Evolutionary conservation across 2,329 filamentous ascomycete genomes (phyloP).

Genomic region (Colletotrichum sidae): DNA sequence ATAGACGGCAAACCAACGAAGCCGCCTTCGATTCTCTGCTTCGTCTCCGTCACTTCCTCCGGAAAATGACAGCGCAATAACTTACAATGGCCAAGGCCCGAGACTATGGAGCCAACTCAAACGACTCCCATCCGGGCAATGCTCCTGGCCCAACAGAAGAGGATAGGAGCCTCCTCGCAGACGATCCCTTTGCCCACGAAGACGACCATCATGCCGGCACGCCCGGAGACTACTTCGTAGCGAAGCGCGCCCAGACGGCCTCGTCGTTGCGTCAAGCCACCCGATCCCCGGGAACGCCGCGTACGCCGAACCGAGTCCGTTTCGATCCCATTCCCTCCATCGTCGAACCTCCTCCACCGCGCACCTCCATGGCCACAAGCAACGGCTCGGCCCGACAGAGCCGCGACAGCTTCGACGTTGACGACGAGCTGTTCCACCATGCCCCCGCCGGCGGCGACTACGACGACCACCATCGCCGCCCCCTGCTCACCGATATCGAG

Average conservation of each 20-base stretch:
- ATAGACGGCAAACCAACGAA: conserved; percentile 7
- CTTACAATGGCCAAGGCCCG: conserved; percentile 40
- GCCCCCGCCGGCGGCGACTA: conserved; percentile 28
- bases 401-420: conserved; percentile 38
- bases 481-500: conserved; percentile 85
- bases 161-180: conserved; percentile 41
- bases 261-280: conserved; percentile 32
- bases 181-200: conserved; percentile 38
- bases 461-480: conserved; percentile 63
- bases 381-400: conserved; percentile 26
- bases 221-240: conserved; percentile 26
- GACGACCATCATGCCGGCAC: conserved; percentile 28
- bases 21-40: not conserved
- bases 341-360: conserved; percentile 40
- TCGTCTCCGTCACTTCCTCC: conserved; percentile 3
- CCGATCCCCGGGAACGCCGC: conserved; percentile 57
- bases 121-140: conserved; percentile 35
- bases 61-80: conserved; percentile 40
- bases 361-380: conserved; percentile 33
- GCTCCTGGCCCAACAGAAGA: conserved; percentile 37
- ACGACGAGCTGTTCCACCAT: conserved; percentile 36
- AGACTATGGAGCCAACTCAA: conserved; percentile 36
- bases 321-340: conserved; percentile 72
- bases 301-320: conserved; percentile 79
- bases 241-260: conserved; percentile 18